These are phyloP conservation scores for Erodium texanum DNA, from an alignment of 441 rosid species.

Conservation along the genomic window DNA sequence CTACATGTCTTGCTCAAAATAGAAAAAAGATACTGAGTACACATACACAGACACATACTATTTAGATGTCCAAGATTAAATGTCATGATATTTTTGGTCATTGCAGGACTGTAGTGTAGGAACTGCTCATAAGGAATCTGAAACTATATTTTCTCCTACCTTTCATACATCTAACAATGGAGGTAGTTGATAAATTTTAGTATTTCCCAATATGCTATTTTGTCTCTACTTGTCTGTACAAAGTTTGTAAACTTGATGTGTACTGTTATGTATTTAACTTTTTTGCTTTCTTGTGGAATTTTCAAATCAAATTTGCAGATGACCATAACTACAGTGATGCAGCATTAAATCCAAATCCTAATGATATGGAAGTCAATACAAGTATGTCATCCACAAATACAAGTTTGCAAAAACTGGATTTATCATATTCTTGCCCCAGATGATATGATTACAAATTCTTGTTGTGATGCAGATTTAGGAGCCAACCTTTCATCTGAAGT, in stretches of 20 bases:
- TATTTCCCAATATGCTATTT: neutral
- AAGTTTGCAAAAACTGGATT: constrained; percentile 18
- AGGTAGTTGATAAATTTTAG: constrained; percentile 27
- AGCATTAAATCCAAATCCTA: constrained; percentile 13
- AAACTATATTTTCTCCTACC: constrained; percentile 57
- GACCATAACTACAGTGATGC: constrained; percentile 21
- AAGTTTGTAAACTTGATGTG: neutral
- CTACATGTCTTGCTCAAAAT: constrained; percentile 2
- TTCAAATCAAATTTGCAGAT: constrained; percentile 20
- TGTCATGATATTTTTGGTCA: constrained; percentile 17
- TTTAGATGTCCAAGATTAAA: constrained; percentile 3
- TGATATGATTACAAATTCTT: constrained; percentile 19
- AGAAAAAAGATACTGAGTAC: neutral
- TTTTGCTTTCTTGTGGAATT: constrained; percentile 7
- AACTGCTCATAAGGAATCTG: constrained; percentile 22
- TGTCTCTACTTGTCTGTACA: neutral
- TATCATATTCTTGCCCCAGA: constrained; percentile 34
- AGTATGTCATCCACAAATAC: constrained; percentile 25
- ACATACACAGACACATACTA: neutral
- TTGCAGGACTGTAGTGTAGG: constrained; percentile 37
- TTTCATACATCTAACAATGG: constrained; percentile 41
- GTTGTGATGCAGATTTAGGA: constrained; percentile 42
- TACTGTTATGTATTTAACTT: neutral
- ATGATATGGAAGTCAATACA: constrained; percentile 23
- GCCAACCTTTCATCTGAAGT: constrained; percentile 58